Conservation (phyloP, 2,329 filamentous ascomycete species). For the Phialemoniopsis sp. region DNA sequence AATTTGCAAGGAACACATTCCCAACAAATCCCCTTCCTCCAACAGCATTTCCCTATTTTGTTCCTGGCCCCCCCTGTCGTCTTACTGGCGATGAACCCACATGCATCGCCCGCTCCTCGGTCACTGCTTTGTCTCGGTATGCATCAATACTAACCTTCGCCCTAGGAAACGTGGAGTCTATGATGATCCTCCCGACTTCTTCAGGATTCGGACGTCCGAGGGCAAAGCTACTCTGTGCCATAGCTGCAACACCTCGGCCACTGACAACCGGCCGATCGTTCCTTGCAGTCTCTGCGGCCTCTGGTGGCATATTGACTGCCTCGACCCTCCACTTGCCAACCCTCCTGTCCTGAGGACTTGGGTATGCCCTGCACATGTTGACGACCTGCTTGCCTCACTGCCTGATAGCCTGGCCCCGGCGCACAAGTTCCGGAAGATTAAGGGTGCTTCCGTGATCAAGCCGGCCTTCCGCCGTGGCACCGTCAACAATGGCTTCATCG, state of each 20-base stretch:
- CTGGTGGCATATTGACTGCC: constrained; percentile 89
- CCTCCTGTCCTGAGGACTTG: constrained; percentile 75
- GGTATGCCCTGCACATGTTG: constrained; percentile 84
- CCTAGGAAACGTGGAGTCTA: constrained; percentile 54
- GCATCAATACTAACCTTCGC: constrained; percentile 14
- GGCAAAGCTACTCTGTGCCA: constrained; percentile 75
- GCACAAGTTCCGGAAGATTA: constrained; percentile 59
- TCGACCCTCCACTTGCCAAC: constrained; percentile 77
- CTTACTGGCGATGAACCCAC: no score
- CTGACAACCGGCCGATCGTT: constrained; percentile 67
- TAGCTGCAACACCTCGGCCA: constrained; percentile 64
- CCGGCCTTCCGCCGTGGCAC: constrained; percentile 59
- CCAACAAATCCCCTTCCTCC: no score
- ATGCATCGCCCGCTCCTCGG: not conserved
- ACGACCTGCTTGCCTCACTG: constrained; percentile 64
- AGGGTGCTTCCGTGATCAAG: constrained; percentile 45
- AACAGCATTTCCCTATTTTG: no score
- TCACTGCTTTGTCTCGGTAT: not conserved
- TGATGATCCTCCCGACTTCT: constrained; percentile 62
- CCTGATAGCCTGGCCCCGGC: constrained; percentile 53
- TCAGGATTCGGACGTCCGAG: constrained; percentile 66
- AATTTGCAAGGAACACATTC: no score
- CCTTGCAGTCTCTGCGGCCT: constrained; percentile 79
- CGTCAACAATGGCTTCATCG: constrained; percentile 67
- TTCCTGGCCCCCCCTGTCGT: no score